Evolutionary conservation across 1,139 yeast genomes (phyloP).

Genomic region (Blastobotrys niveus): DNA sequence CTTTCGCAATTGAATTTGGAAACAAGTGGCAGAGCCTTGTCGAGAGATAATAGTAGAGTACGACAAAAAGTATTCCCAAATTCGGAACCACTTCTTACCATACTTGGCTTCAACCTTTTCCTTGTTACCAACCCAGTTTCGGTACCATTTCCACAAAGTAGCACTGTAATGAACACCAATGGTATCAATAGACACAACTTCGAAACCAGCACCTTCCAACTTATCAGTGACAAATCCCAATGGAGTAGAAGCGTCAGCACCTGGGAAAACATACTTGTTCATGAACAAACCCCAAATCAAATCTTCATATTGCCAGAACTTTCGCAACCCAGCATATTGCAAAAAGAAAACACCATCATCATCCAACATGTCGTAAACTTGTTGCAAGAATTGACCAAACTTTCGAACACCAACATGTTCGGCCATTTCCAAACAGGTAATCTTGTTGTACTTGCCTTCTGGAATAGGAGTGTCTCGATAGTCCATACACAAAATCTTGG

Average conservation of each 20-base stretch:
- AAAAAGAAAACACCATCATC: constrained; percentile 85
- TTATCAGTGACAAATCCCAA: constrained; percentile 72
- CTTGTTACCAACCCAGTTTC: constrained; percentile 86
- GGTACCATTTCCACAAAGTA: constrained; percentile 91
- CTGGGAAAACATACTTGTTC: constrained; percentile 96
- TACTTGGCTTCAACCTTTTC: constrained; percentile 73
- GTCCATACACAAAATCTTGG: constrained; percentile 74
- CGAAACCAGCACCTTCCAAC: constrained; percentile 82
- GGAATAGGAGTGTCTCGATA: constrained; percentile 88
- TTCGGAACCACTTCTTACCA: constrained; percentile 86
- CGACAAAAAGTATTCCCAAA: constrained; percentile 89
- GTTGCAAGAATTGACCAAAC: constrained; percentile 66
- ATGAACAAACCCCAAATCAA: constrained; percentile 90
- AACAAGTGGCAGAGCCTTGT: constrained; percentile 92
- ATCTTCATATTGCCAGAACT: constrained; percentile 93
- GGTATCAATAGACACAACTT: constrained; percentile 76
- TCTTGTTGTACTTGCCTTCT: constrained; percentile 65
- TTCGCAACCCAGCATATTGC: constrained; percentile 89
- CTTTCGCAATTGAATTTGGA: constrained; percentile 86
- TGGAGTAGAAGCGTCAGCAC: constrained; percentile 96
- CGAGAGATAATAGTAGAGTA: constrained; percentile 77
- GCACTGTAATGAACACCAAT: constrained; percentile 92
- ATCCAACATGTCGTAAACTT: constrained; percentile 79
- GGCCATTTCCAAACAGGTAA: constrained; percentile 91
- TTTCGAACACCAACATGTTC: constrained; percentile 95